Conservation (phyloP, 2,329 filamentous ascomycete genomes). For the Ophiocordyceps camponoti-leonardi region DNA sequence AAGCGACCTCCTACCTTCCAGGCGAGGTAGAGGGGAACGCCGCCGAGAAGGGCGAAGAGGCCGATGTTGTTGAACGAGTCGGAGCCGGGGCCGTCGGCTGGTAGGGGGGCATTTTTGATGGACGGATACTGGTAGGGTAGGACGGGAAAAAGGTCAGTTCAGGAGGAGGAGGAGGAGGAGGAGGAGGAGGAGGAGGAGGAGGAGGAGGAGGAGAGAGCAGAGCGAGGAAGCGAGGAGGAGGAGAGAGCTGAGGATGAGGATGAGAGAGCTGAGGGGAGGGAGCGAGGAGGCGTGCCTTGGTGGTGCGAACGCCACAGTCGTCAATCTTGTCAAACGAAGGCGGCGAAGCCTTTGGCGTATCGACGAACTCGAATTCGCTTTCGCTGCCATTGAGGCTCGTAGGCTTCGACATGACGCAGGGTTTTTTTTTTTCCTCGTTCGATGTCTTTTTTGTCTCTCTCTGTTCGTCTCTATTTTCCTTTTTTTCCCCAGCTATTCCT, state of each 20-base stretch:
- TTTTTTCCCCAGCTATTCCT: too few relatives aligned
- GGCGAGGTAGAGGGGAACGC: slow-evolving; percentile 63
- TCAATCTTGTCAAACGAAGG: slow-evolving; percentile 51
- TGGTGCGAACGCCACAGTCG: slow-evolving; percentile 33
- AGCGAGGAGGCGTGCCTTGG: slow-evolving; percentile 19
- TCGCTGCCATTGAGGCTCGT: slow-evolving; percentile 13
- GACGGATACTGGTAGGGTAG: slow-evolving; percentile 27
- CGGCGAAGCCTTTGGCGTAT: slow-evolving; percentile 19
- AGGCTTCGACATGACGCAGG: slow-evolving; percentile 18
- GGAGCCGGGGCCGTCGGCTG: slow-evolving; percentile 69
- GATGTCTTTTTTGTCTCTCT: too few relatives aligned
- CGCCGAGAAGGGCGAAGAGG: slow-evolving; percentile 51
- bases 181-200: background rate
- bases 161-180: background rate
- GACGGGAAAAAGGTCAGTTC: background rate
- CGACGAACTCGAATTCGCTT: slow-evolving; percentile 23
- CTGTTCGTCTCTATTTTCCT: too few relatives aligned
- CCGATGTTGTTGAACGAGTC: slow-evolving; percentile 76
- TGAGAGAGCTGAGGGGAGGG: background rate
- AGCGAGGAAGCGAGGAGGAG: background rate
- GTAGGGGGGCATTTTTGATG: slow-evolving; percentile 89
- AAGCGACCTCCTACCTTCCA: slow-evolving; percentile 77
- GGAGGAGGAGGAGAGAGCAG: background rate
- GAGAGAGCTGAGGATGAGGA: background rate
- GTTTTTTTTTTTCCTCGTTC: slow-evolving; percentile 11